These are phyloP conservation scores for Candida wancherniae DNA, from an alignment of 805 yeast genomes.

Conservation along the genomic window DNA sequence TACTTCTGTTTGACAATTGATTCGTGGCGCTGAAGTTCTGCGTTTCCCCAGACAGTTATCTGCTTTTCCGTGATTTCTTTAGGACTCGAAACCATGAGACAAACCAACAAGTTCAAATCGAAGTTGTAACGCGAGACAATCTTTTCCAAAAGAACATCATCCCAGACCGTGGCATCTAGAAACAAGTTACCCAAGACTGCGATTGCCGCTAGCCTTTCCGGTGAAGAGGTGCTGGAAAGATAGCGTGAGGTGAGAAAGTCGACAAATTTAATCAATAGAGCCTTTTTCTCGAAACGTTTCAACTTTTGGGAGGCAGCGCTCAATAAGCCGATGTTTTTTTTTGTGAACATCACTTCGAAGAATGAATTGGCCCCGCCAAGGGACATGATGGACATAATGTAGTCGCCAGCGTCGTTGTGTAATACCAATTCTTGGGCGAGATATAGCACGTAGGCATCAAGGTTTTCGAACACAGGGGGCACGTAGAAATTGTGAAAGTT, in stretches of 20 bases:
- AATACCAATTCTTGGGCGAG: conserved; percentile 18
- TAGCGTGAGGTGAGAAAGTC: conserved; percentile 7
- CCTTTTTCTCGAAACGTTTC: conserved; percentile 26
- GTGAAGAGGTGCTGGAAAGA: conserved; percentile 3
- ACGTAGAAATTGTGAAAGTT: conserved; percentile 8
- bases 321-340: conserved; percentile 9
- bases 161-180: conserved; percentile 16
- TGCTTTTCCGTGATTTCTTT: not conserved
- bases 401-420: conserved; percentile 13
- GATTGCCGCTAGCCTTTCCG: conserved; percentile 17
- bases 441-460: conserved; percentile 20
- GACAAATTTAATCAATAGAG: conserved; percentile 17
- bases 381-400: conserved; percentile 20
- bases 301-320: conserved; percentile 5
- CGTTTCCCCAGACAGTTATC: conserved; percentile 26
- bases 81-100: conserved; percentile 6
- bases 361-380: conserved; percentile 18
- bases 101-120: conserved; percentile 8
- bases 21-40: conserved; percentile 31
- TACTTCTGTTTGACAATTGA: conserved; percentile 42
- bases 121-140: conserved; percentile 14
- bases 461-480: conserved; percentile 11
- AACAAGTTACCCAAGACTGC: conserved; percentile 13
- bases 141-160: conserved; percentile 19
- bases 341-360: conserved; percentile 22